phyloP scores from a whole-genome alignment of 495 filamentous ascomycete genomes.

The Trichoderma asperelloides region DNA sequence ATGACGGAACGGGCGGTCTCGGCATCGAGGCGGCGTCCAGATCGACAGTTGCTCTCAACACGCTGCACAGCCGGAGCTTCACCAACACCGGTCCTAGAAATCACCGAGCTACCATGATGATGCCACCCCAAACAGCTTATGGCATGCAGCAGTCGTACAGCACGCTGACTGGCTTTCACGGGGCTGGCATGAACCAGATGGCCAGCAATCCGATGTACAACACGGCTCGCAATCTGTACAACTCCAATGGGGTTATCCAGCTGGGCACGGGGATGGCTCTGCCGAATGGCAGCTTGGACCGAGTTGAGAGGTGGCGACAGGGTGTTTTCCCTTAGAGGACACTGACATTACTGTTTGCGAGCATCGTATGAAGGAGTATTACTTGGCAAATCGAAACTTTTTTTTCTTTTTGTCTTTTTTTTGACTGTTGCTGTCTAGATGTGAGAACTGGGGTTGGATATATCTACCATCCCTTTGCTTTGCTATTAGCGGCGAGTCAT shows the following conservation, averaged over 20 bases:
- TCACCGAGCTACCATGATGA: conserved; percentile 16
- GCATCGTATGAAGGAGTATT: no score
- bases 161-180: neutral
- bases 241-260: conserved; percentile 15
- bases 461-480: no score
- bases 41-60: conserved; percentile 10
- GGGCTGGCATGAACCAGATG: conserved; percentile 16
- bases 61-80: conserved; percentile 13
- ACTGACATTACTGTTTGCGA: no score
- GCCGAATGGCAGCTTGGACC: conserved; percentile 51
- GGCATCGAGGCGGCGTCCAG: conserved; percentile 15
- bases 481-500: no score
- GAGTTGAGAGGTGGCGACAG: conserved; percentile 87
- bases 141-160: conserved; percentile 8
- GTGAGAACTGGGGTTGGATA: no score
- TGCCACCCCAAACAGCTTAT: conserved; percentile 15
- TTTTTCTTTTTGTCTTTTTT: neutral
- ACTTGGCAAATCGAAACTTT: neutral
- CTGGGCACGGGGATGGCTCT: conserved; percentile 18
- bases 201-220: conserved; percentile 8
- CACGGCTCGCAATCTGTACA: conserved; percentile 14
- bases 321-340: conserved; percentile 51
- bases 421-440: no score
- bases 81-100: conserved; percentile 15
- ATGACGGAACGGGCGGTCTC: conserved; percentile 38